Base-by-base conservation (phyloP, 2,329 filamentous ascomycete genomes). In the Phaeosphaeriaceae sp. region DNA sequence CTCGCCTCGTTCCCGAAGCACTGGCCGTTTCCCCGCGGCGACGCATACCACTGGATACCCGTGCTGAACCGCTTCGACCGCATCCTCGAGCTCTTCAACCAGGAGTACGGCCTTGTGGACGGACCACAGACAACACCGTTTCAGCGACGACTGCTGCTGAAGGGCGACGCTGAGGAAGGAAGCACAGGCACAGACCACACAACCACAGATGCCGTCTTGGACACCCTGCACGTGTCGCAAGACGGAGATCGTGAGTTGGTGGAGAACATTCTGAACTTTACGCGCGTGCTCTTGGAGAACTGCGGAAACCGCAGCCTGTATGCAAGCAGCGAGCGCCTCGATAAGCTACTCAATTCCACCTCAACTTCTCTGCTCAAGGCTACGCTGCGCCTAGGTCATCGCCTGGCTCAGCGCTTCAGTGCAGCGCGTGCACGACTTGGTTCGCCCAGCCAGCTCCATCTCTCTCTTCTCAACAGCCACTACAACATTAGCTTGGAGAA, bases 301-400 rank as follows among this genome's bases (percentile, higher is more conserved):
- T 99, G 95, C 78, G 95, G 94, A 58, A 99, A 99, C 74, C 86
- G 96, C 67, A 97, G 93, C 80, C 89, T 99, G 69, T 99, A 98
- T 77, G 92, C 90, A 60, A 99, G 95, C 82, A 98, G 94, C 76
- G 85, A 89, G 65, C 91, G 96, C 69, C 82, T 99, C 60, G 95
- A 94, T 74, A 89, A 93, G 73, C 85, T 99, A 42, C 86, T 99
- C 58, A 92, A 97, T 77, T 94, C 91, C 46, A 94, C 92, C 2
- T 93, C 91, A 22, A 84, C 94, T 56, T 86, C 88, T 25, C 84
- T 99, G 49, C 84, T 99, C 53, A 88, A 91, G 71, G 86, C 86
- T 27, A 90, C 92, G 9, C 85, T 99, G 44, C 88, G 91, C 62
- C 87, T 99, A 59, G 89, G 89, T 27, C 88, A 94, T 42, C 91